These are phyloP conservation scores for Zancudomyces culisetae DNA, from an alignment of 371 early-diverging fungal genomes.

Conservation along the genomic window DNA sequence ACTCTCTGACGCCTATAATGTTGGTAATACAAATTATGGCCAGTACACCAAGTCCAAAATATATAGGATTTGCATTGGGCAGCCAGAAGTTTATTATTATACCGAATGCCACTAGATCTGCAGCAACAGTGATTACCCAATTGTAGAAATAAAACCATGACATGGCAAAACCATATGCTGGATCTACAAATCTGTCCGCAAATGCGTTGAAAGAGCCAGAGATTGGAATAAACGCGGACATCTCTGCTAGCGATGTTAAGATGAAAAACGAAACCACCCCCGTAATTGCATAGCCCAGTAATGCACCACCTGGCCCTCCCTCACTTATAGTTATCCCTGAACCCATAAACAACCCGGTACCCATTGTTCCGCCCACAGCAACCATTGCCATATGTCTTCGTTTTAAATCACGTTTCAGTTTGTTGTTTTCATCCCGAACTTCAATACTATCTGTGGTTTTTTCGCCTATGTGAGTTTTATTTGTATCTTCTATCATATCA, in stretches of 20 bases:
- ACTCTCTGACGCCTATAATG: constrained; percentile 43
- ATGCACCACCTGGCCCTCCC: constrained; percentile 64
- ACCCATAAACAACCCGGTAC: constrained; percentile 72
- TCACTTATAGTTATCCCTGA: constrained; percentile 50
- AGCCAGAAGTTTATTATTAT: constrained; percentile 65
- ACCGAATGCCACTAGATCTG: constrained; percentile 61
- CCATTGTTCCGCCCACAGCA: constrained; percentile 55
- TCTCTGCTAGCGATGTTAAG: constrained; percentile 68
- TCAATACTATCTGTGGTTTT: not conserved
- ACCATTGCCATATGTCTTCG: constrained; percentile 65
- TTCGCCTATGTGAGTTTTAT: not conserved
- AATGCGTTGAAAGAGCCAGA: constrained; percentile 66
- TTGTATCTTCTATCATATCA: not conserved
- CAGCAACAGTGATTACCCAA: constrained; percentile 67
- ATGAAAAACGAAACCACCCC: constrained; percentile 67
- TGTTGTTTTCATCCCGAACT: not conserved
- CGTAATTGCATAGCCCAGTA: constrained; percentile 45
- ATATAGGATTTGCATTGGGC: constrained; percentile 32
- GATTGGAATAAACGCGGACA: constrained; percentile 66
- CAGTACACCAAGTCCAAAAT: constrained; percentile 40
- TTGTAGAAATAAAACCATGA: constrained; percentile 67
- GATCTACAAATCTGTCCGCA: constrained; percentile 66
- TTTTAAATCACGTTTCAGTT: constrained; percentile 37
- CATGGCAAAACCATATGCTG: constrained; percentile 58
- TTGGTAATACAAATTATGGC: constrained; percentile 37